Percentiles rank a stretch among this genome's conserved stretches.
phyloP scores from a whole-genome alignment of 306 rosid genomes.

The Casuarina equisetifolia region DNA sequence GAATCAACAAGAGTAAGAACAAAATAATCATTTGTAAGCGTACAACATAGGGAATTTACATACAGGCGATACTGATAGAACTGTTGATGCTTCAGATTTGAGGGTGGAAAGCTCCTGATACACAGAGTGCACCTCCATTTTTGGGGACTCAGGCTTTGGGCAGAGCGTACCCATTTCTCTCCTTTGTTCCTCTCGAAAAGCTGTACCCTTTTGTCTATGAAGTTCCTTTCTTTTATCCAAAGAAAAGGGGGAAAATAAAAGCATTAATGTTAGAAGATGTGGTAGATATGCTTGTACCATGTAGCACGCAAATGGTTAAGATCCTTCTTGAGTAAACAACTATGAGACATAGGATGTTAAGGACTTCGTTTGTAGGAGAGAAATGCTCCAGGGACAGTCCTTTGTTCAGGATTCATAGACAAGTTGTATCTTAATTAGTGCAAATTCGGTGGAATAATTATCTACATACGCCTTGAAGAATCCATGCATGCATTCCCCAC shows the following conservation, averaged over 20 bases:
- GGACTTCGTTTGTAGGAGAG: too few relatives aligned
- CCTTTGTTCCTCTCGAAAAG: background rate
- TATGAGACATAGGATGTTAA: background rate
- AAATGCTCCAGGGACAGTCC: too few relatives aligned
- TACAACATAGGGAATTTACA: constrained; percentile 2
- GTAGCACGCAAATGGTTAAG: background rate
- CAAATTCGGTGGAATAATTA: too few relatives aligned
- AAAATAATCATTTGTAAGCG: background rate
- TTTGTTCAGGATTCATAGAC: too few relatives aligned
- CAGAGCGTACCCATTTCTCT: background rate
- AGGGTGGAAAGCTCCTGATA: constrained; percentile 22
- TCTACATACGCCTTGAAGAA: too few relatives aligned
- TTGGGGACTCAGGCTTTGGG: constrained; percentile 24
- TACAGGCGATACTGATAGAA: constrained; percentile 5
- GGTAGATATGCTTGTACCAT: background rate
- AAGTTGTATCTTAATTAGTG: too few relatives aligned
- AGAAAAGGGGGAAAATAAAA: background rate
- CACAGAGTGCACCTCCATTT: constrained; percentile 31
- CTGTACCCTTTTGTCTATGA: constrained; percentile 18
- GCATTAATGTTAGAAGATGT: background rate
- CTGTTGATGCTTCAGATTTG: background rate
- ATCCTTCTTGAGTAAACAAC: background rate
- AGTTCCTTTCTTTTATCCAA: background rate
- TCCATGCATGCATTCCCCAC: too few relatives aligned
- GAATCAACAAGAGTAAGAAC: constrained; percentile 4